Percentiles rank a stretch among this genome's conserved stretches.
Conservation (phyloP, 2,329 filamentous ascomycete genomes). For the Cladophialophora immunda region DNA sequence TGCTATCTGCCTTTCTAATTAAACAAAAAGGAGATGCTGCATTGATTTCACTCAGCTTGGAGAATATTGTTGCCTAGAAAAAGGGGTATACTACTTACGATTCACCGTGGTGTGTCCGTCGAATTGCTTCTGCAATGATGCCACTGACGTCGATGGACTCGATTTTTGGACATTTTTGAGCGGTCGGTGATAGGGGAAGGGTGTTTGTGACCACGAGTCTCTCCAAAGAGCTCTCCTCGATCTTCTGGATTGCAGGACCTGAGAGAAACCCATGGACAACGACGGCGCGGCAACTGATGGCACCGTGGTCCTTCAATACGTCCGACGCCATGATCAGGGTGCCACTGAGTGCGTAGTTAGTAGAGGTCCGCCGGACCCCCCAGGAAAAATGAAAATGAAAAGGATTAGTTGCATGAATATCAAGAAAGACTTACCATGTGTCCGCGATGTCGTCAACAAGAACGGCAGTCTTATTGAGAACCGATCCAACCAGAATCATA, state of each 20-base stretch:
- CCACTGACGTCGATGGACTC: constrained; percentile 91
- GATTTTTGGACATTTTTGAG: constrained; percentile 72
- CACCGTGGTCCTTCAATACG: constrained; percentile 84
- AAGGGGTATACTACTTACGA: constrained; percentile 21
- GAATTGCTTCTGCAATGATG: constrained; percentile 64
- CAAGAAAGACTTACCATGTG: constrained; percentile 65
- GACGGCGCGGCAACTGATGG: constrained; percentile 86
- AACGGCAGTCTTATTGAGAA: constrained; percentile 88
- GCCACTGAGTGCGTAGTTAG: constrained; percentile 53
- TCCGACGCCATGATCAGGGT: constrained; percentile 86
- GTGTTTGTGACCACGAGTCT: constrained; percentile 90
- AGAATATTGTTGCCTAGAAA: background rate
- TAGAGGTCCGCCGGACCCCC: background rate
- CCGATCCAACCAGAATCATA: constrained; percentile 93
- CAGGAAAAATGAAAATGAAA: background rate
- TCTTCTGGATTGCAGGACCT: constrained; percentile 82
- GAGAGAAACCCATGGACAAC: constrained; percentile 92
- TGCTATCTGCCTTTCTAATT: constrained; percentile 2
- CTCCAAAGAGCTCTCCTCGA: constrained; percentile 79
- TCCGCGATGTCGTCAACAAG: constrained; percentile 98
- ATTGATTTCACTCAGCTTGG: constrained; percentile 11
- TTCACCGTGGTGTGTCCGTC: constrained; percentile 59
- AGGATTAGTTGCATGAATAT: constrained; percentile 1
- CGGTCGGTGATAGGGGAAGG: constrained; percentile 73
- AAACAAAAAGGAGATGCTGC: constrained; percentile 20